phyloP scores from a whole-genome alignment of 2,329 filamentous ascomycete genomes.

The Colletotrichum shisoi region DNA sequence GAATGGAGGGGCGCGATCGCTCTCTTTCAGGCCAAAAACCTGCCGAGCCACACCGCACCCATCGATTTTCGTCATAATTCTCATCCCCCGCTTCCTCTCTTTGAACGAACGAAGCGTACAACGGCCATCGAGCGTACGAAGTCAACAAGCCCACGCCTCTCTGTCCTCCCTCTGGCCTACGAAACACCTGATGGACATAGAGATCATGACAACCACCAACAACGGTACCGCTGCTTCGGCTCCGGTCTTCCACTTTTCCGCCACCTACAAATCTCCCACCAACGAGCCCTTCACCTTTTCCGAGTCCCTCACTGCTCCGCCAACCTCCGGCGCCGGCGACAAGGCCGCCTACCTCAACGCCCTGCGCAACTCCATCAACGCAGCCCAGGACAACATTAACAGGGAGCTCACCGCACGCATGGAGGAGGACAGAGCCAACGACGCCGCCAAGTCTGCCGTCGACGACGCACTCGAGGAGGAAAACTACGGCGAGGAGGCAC shows the following conservation, averaged over 20 bases:
- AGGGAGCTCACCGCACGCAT: constrained; percentile 75
- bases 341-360: constrained; percentile 67
- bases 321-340: constrained; percentile 51
- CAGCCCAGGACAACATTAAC: constrained; percentile 74
- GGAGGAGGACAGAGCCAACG: constrained; percentile 72
- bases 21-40: constrained; percentile 4
- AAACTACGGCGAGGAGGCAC: constrained; percentile 85
- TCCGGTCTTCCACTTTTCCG: constrained; percentile 50
- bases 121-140: not conserved
- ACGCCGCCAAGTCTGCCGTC: constrained; percentile 45
- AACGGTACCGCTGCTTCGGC: constrained; percentile 21
- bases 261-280: constrained; percentile 63
- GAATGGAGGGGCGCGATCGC: constrained; percentile 18
- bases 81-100: not conserved
- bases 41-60: constrained; percentile 21
- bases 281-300: constrained; percentile 58
- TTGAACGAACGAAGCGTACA: constrained; percentile 11
- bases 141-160: not conserved
- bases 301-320: constrained; percentile 49
- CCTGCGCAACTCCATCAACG: constrained; percentile 64
- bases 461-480: constrained; percentile 72
- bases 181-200: not conserved
- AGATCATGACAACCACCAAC: constrained; percentile 25
- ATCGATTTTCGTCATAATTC: constrained; percentile 27
- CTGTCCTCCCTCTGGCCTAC: constrained; percentile 12